phyloP scores from a whole-genome alignment of 2,329 filamentous ascomycete genomes.

The Didymosphaeria variabile region DNA sequence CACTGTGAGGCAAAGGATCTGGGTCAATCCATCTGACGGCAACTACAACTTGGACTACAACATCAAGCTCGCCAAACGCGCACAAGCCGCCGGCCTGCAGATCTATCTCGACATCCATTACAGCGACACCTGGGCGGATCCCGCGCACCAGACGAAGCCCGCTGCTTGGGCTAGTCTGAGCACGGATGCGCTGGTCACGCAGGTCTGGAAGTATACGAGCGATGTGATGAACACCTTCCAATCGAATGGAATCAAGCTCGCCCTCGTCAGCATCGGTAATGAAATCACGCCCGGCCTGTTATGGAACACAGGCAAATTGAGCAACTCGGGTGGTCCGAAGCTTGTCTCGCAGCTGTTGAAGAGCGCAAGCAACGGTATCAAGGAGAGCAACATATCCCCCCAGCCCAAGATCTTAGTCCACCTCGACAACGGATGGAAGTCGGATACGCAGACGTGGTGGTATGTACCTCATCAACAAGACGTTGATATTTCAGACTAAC shows the following conservation, averaged over 20 bases:
- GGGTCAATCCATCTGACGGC: constrained; percentile 70
- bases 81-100: constrained; percentile 68
- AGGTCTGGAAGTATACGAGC: constrained; percentile 74
- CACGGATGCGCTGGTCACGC: constrained; percentile 66
- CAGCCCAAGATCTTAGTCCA: constrained; percentile 77
- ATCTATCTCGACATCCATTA: constrained; percentile 72
- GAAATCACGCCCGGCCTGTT: constrained; percentile 75
- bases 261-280: constrained; percentile 76
- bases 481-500: background rate
- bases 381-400: constrained; percentile 65
- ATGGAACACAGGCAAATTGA: constrained; percentile 69
- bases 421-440: constrained; percentile 79
- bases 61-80: constrained; percentile 70
- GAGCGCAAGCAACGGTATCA: constrained; percentile 70
- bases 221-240: constrained; percentile 69
- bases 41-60: constrained; percentile 77
- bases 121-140: constrained; percentile 77
- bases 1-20: constrained; percentile 74
- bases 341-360: constrained; percentile 73
- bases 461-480: background rate
- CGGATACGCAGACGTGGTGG: constrained; percentile 69
- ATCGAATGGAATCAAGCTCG: constrained; percentile 62
- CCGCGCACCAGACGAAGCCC: constrained; percentile 68
- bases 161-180: constrained; percentile 68
- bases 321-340: constrained; percentile 55